A percentile compares a stretch with the other conserved stretches of the same genome.
phyloP scores from a whole-genome alignment of 2,329 filamentous ascomycete genomes.

The Fusarium metavorans region DNA sequence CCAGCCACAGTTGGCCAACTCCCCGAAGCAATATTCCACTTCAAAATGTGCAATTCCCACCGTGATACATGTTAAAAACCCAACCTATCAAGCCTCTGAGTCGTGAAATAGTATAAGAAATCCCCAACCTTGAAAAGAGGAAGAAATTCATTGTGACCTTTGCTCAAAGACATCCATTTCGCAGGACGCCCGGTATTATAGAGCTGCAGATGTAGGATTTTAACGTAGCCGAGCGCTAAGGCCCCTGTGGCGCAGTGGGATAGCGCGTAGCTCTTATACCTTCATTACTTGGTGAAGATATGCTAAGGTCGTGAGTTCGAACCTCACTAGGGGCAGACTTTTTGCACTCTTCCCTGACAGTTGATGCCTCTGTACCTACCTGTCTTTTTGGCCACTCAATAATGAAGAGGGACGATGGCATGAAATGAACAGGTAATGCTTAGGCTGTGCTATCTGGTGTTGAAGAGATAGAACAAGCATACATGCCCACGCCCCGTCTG shows the following conservation, averaged over 20 bases:
- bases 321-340: slow-evolving; percentile 1
- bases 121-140: not conserved
- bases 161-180: not conserved
- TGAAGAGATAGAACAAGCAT: not conserved
- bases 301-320: slow-evolving; percentile 1
- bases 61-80: no score
- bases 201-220: not conserved
- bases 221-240: not conserved
- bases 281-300: not conserved
- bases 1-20: not conserved
- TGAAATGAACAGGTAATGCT: not conserved
- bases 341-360: not conserved
- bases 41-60: not conserved
- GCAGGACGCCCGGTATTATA: not conserved
- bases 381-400: not conserved
- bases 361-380: not conserved
- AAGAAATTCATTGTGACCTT: not conserved
- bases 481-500: not conserved
- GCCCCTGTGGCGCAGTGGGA: not conserved
- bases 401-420: not conserved
- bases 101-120: fast-evolving
- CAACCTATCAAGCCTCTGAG: no score
- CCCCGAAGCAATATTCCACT: not conserved
- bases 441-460: not conserved
- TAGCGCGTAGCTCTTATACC: slow-evolving; percentile 1